These are phyloP conservation scores for Lepidium aucheri DNA, from an alignment of 345 rosid species.

Conservation along the genomic window DNA sequence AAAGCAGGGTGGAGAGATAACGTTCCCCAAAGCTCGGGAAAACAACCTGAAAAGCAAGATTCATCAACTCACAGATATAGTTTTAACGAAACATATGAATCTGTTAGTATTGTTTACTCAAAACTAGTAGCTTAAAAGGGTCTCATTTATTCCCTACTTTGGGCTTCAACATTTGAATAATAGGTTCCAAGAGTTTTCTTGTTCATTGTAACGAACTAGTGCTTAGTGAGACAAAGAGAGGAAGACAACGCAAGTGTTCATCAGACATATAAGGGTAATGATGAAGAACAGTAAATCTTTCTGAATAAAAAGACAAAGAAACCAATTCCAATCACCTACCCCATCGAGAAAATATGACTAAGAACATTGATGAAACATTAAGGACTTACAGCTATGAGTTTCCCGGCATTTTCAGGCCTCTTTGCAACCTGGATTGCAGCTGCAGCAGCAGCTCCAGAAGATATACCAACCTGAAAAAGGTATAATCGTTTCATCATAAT, in stretches of 20 bases:
- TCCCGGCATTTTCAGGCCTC: conserved; percentile 91
- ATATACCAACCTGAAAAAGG: conserved; percentile 75
- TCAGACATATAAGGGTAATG: neutral
- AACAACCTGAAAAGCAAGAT: conserved; percentile 51
- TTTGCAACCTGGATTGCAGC: conserved; percentile 82
- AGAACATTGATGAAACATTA: neutral
- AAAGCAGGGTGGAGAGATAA: conserved; percentile 75
- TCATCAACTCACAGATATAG: neutral
- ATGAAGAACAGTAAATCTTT: neutral
- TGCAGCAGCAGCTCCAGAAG: conserved; percentile 96
- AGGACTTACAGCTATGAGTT: conserved; percentile 75
- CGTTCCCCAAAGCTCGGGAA: conserved; percentile 98
- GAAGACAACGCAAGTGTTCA: neutral
- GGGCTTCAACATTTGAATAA: neutral
- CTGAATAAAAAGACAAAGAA: neutral
- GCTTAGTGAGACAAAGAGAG: neutral
- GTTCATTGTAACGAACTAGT: neutral
- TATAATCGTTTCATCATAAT: neutral
- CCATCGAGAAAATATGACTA: neutral
- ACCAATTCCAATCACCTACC: conserved; percentile 1
- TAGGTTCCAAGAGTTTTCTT: neutral
- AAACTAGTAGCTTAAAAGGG: neutral
- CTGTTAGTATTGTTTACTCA: neutral
- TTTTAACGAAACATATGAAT: neutral
- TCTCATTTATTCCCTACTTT: neutral